These are phyloP conservation scores for Clarireedia paspali DNA, from an alignment of 2,329 filamentous ascomycete species.

Conservation along the genomic window DNA sequence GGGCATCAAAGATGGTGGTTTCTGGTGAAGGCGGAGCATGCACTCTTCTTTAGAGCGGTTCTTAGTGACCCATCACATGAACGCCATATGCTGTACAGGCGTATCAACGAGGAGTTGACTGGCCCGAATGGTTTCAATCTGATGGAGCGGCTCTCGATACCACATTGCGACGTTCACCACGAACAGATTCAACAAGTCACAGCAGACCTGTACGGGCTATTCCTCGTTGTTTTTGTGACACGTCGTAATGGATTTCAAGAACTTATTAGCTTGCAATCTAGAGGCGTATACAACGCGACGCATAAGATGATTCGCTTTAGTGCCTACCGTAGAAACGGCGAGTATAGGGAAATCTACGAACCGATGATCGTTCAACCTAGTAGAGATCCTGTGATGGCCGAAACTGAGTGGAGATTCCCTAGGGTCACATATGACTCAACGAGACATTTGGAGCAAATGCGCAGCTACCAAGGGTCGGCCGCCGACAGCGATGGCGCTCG, in stretches of 20 bases:
- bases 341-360: neutral
- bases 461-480: neutral
- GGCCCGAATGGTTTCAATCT: neutral
- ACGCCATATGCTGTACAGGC: neutral
- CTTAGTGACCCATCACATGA: neutral
- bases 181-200: constrained; percentile 2
- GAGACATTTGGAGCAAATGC: neutral
- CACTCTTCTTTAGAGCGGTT: neutral
- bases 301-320: neutral
- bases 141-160: neutral
- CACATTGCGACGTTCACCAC: constrained; percentile 1
- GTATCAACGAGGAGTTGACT: neutral
- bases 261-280: neutral
- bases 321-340: neutral
- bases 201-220: neutral
- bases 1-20: neutral
- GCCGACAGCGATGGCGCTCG: neutral
- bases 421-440: neutral
- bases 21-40: neutral
- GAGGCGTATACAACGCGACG: neutral
- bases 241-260: rapidly evolving
- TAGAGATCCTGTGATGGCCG: neutral
- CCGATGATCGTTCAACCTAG: neutral
- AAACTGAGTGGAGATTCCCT: neutral
- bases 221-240: neutral